phyloP scores from a whole-genome alignment of 768 basidiomycete genomes.

The Naganishia kalamii region DNA sequence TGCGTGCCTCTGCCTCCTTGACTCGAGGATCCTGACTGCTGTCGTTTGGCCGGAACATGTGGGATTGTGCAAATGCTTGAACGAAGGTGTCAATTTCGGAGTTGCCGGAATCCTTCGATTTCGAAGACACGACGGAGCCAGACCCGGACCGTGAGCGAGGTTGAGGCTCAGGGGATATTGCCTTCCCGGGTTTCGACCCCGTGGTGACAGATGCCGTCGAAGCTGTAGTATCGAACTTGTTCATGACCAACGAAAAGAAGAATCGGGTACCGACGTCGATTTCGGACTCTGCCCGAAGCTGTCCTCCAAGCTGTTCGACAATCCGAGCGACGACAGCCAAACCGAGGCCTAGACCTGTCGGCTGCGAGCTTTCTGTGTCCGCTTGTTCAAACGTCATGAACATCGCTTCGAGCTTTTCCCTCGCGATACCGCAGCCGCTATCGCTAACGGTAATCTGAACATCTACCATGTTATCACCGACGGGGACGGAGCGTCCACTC shows the following conservation, averaged over 20 bases:
- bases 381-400: constrained; percentile 76
- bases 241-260: constrained; percentile 55
- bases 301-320: constrained; percentile 70
- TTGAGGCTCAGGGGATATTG: neutral
- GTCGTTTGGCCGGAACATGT: constrained; percentile 27
- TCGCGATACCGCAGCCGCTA: constrained; percentile 65
- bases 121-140: constrained; percentile 20
- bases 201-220: constrained; percentile 2
- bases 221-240: neutral
- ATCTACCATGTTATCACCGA: constrained; percentile 10
- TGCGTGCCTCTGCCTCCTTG: constrained; percentile 34
- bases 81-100: constrained; percentile 48
- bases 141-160: neutral
- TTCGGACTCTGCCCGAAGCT: constrained; percentile 68
- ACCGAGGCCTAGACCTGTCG: constrained; percentile 57
- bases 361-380: constrained; percentile 53
- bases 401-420: constrained; percentile 63
- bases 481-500: constrained; percentile 47
- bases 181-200: constrained; percentile 13
- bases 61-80: constrained; percentile 42
- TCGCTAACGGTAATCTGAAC: constrained; percentile 68
- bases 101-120: constrained; percentile 22
- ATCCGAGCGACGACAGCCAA: constrained; percentile 74
- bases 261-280: constrained; percentile 64
- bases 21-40: constrained; percentile 30